Conservation (phyloP, 352 stramenopile genomes). For the Globisporangium nagaii region DNA sequence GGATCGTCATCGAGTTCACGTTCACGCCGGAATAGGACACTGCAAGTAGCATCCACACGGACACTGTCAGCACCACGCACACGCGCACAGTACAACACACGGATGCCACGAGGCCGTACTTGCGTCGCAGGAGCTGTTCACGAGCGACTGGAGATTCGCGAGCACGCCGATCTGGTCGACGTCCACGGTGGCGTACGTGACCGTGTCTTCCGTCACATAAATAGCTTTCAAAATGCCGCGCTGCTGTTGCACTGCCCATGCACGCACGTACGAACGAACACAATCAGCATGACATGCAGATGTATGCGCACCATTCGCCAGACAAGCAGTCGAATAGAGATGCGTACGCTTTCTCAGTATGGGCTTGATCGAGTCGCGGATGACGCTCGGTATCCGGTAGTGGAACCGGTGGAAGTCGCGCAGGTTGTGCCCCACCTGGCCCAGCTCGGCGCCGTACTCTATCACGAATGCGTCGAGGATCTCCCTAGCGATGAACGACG, state of each 20-base stretch:
- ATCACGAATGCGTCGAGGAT: constrained; percentile 79
- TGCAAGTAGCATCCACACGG: constrained; percentile 12
- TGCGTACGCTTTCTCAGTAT: constrained; percentile 78
- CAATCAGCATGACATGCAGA: not conserved
- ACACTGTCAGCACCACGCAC: not conserved
- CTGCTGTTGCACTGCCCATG: constrained; percentile 73
- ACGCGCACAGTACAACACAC: constrained; percentile 2
- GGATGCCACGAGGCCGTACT: constrained; percentile 28
- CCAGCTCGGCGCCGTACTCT: constrained; percentile 72
- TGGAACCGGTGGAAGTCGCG: constrained; percentile 90
- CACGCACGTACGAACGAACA: not conserved
- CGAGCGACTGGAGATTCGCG: constrained; percentile 85
- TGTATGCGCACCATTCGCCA: not conserved
- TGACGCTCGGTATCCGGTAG: constrained; percentile 74
- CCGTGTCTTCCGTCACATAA: constrained; percentile 80
- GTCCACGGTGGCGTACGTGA: constrained; percentile 79
- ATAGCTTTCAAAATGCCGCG: constrained; percentile 86
- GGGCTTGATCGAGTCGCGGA: constrained; percentile 79
- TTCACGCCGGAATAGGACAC: constrained; percentile 80
- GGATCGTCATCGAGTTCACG: constrained; percentile 84
- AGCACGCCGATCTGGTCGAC: constrained; percentile 90
- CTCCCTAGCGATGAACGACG: constrained; percentile 84
- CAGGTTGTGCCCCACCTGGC: constrained; percentile 84
- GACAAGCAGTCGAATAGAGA: not conserved
- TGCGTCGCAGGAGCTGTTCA: constrained; percentile 83